Base-by-base conservation (phyloP, 2,329 filamentous ascomycete species). In the Pseudogymnoascus sp. region DNA sequence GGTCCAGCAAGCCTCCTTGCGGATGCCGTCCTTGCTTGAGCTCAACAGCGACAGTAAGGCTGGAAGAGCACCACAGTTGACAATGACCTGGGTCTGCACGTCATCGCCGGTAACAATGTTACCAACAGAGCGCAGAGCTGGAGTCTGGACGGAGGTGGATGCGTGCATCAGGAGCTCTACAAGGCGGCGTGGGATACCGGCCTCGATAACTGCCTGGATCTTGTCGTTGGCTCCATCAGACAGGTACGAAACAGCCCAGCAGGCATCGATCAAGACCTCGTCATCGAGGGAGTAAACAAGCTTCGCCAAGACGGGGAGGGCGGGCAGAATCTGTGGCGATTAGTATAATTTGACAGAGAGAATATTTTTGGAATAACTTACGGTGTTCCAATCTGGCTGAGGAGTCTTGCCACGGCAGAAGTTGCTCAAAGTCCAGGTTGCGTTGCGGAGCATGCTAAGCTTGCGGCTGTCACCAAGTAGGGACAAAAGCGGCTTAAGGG, bases 331-430 rank as follows among this genome's bases (percentile, higher is more conserved):
- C 92, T 96, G 73, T 39, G 68, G 63, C 59, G 65, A 65, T 72
- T 62, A 72, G 70, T 67, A 63, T 62, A 59, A 58, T 60, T 71
- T 66, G 65, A 59, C 61, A 42, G 59, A 59, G 27, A 35, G 40
- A 58, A 2, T 35, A 60, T 31, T 33, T 58, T 27, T 37, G n/a
- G 35, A 62, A 63, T 15, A 45, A 82, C 90, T 77, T 82, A 96
- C 92, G 37, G 91, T 97, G 73, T 87, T 86, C 94, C 94, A 99
- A 74, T 99, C 94, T 55, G 94, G 94, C 80, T 99, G 94, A 60
- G 94, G 94, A 7, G 93, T 97, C 85, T 99, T 99, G 78, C 94
- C 94, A 82, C 94, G 91, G 81, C 94, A 99, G 80, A 99, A 99
- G 82, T 99, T 99, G 84, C 94, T 97, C 62, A 99, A 81, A 48